Base-by-base conservation (phyloP, 2,329 filamentous ascomycete genomes). In the Claviceps paspali region DNA sequence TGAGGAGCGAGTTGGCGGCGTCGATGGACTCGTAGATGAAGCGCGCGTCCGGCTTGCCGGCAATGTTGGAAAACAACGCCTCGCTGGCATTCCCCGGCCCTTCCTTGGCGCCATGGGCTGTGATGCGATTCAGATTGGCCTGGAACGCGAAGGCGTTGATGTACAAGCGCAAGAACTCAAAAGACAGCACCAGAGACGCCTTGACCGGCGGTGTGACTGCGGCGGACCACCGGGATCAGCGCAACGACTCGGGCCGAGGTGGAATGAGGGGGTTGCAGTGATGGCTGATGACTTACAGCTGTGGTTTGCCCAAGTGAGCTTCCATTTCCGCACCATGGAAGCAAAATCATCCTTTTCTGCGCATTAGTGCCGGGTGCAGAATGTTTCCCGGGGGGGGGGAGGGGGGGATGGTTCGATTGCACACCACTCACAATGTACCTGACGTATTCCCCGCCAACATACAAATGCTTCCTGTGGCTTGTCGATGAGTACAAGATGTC, bases 71-170 rank as follows among this genome's bases (percentile, higher is more conserved):
- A 47, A 68, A 73, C 6, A 60, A 60, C 6, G 59, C 55, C 54
- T 45, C 56, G 50, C 44, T 57, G 52, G 29, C 51, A 46, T 43
- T 61, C 49, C 15, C 50, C 48, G 45, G 56, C 54, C 33, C 53
- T 50, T 47, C 60, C 59, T 40, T 49, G 52, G 33, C 53, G 9
- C 46, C 45, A 28, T 47, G 39, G 6, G 50, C 33, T 5, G 64
- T 44, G 57, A 55, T 38, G 55, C 68, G 49, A 65, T 69, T 46
- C 56, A 73, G 35, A 70, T 76, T 80, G 3, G 79, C 79, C 50
- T 84, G 79, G 45, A 83, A 83, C 2, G 79, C 79, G 49, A 83
- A 84, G 0, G 79, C 79, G 41, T 82, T 82, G 35, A 79, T 80
- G 52, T 84, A 84, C 1, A 84, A 64, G 6, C 79, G 68, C 2